These are phyloP conservation scores for Backusella psychrophila DNA, from an alignment of 192 early-diverging fungal genomes.

Conservation along the genomic window DNA sequence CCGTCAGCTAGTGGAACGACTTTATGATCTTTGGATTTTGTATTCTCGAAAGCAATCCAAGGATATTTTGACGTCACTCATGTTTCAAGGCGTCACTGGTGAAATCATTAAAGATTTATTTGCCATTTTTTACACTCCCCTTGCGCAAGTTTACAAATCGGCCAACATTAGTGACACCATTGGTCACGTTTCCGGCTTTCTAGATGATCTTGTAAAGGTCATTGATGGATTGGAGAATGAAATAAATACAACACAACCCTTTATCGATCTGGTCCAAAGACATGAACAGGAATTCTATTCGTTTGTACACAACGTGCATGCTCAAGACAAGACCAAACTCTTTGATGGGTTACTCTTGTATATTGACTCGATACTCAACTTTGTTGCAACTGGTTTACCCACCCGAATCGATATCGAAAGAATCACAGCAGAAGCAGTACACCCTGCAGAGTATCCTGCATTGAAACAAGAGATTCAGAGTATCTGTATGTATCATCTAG, in stretches of 20 bases:
- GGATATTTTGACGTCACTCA: conserved; percentile 43
- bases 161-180: conserved; percentile 56
- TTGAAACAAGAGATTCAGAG: conserved; percentile 34
- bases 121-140: conserved; percentile 55
- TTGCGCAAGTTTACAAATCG: conserved; percentile 55
- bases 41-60: conserved; percentile 50
- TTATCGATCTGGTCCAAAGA: conserved; percentile 44
- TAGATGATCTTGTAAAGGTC: conserved; percentile 53
- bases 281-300: conserved; percentile 53
- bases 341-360: conserved; percentile 49
- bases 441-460: conserved; percentile 20
- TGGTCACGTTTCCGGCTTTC: conserved; percentile 45
- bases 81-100: conserved; percentile 52
- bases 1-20: conserved; percentile 27
- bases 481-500: conserved; percentile 24
- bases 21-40: conserved; percentile 45
- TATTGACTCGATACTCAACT: conserved; percentile 40
- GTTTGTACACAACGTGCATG: conserved; percentile 55
- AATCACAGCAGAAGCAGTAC: conserved; percentile 20
- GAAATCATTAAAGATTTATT: conserved; percentile 54
- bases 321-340: conserved; percentile 41
- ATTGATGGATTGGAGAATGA: conserved; percentile 40
- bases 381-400: conserved; percentile 40
- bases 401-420: conserved; percentile 27
- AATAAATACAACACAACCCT: conserved; percentile 34